These are phyloP conservation scores for Uronychia binucleata DNA, from an alignment of 73 alveolate species.

Conservation along the genomic window DNA sequence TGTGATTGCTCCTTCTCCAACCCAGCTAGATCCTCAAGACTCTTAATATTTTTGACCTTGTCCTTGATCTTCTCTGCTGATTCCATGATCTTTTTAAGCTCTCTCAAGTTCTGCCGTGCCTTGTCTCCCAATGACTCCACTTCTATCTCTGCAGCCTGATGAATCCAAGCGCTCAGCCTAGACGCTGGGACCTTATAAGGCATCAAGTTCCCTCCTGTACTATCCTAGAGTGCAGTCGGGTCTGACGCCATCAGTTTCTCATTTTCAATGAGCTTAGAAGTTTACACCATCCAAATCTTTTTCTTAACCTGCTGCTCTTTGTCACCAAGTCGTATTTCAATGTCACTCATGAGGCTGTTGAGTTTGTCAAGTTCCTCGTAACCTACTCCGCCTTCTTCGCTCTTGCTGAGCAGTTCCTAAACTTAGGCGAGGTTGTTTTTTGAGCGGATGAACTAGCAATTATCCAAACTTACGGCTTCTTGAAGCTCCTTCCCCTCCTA, in stretches of 20 bases:
- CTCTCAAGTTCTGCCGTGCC: background rate
- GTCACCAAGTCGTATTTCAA: background rate
- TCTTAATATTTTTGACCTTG: too few relatives aligned
- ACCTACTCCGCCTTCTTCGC: background rate
- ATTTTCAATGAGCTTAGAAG: background rate
- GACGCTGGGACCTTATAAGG: background rate
- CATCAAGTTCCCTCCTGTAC: too few relatives aligned
- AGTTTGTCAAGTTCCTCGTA: background rate
- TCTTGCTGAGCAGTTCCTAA: background rate
- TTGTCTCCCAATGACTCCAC: background rate
- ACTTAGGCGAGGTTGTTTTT: background rate
- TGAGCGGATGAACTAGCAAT: too few relatives aligned
- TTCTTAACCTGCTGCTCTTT: background rate
- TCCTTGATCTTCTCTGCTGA: background rate
- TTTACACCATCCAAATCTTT: background rate
- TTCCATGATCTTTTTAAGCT: background rate
- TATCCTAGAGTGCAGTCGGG: background rate
- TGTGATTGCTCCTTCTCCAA: background rate
- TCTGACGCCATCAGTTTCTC: background rate
- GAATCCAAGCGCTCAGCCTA: background rate
- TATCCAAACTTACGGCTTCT: background rate
- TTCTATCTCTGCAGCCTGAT: background rate
- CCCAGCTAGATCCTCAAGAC: background rate
- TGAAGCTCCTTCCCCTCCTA: background rate
- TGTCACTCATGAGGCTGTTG: background rate